Evolutionary conservation across 2,329 filamentous ascomycete species (phyloP), one percentile per base, ranked within the genome.

Genomic region (Fusarium armeniacum): DNA sequence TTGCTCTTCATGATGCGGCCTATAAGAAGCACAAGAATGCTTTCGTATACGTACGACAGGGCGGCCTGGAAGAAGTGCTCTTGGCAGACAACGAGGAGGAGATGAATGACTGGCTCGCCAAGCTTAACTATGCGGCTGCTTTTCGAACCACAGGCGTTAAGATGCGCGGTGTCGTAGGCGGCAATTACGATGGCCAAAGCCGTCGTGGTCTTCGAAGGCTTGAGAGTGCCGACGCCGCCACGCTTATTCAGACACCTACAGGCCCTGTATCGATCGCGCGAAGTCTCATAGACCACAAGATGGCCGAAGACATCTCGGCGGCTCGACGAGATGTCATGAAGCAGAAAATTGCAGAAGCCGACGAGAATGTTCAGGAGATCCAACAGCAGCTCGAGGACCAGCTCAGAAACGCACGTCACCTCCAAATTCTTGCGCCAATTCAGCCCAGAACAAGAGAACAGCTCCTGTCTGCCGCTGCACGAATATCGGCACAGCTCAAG

Each of bases 11-110:
- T 43, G 96, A 99, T 78, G 86, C 88, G 4, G 92, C 87, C 11
- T 99, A 99, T 79, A 97, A 91, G 79, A 96, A 93, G 78, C 96
- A 99, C 81, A 99, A 98, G 80, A 90, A 98, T 78, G 93, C 96
- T 0, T 98, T 99, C 76, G 86, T 94, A 16, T 95, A 98, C 74
- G 92, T 97, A 63, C 89, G 93, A 32, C 93, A 96, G 69, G 92
- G 92, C 52, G 92, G 93, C 1, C 84, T 94, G 40, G 95, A 99
- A 75, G 96, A 99, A 77, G 90, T 95, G 1, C 91, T 99, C 38
- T 83, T 98, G 20, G 95, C 96, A 7, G 94, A 98, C 73, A 93
- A 89, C 55, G 96, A 99, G 74, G 84, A 89, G 2, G 96, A 99
- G 74, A 90, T 97, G 86, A 97, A 98, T 75, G 96, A 99, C 77